A percentile compares a stretch with the other conserved stretches of the same genome.
Conservation (phyloP, 169 alveolate genomes). For the Plasmodium vivax region DNA sequence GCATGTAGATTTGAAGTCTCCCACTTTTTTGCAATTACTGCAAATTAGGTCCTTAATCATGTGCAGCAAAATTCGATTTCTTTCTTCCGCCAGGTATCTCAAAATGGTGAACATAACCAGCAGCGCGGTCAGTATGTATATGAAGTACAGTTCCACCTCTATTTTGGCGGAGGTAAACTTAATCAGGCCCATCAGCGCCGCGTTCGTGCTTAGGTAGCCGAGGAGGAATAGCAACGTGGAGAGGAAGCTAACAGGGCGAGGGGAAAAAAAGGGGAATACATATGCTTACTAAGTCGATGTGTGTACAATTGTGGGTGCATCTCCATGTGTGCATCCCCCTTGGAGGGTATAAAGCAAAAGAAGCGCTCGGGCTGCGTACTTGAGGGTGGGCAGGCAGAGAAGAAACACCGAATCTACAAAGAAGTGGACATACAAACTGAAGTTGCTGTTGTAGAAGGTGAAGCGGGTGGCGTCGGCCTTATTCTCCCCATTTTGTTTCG, state of each 20-base stretch:
- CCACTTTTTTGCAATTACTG: not conserved
- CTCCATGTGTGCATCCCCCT: not conserved
- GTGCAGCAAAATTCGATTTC: conserved; percentile 29
- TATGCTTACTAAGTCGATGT: not conserved
- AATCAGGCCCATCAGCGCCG: not conserved
- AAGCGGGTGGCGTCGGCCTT: not conserved
- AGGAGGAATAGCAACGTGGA: conserved; percentile 10
- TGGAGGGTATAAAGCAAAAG: no score
- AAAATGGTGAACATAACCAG: conserved; percentile 39
- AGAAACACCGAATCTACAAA: conserved; percentile 63
- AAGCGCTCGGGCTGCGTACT: not conserved
- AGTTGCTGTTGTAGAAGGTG: conserved; percentile 21
- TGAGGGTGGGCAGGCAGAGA: conserved; percentile 52
- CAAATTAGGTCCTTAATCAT: conserved; percentile 26
- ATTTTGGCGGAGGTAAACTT: not conserved
- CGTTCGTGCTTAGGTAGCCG: conserved; percentile 5
- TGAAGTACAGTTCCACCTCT: conserved; percentile 14
- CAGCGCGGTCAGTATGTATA: conserved; percentile 31
- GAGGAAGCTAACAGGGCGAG: conserved; percentile 3
- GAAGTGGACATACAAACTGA: conserved; percentile 56
- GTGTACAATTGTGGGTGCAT: not conserved
- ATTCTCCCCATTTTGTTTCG: conserved; percentile 19
- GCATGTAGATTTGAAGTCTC: not conserved
- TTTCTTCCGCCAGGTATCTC: conserved; percentile 29
- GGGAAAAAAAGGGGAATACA: not conserved